A percentile compares a stretch with the other conserved stretches of the same genome.
phyloP scores from a whole-genome alignment of 805 yeast species.

The Scheffersomyces stipitis region DNA sequence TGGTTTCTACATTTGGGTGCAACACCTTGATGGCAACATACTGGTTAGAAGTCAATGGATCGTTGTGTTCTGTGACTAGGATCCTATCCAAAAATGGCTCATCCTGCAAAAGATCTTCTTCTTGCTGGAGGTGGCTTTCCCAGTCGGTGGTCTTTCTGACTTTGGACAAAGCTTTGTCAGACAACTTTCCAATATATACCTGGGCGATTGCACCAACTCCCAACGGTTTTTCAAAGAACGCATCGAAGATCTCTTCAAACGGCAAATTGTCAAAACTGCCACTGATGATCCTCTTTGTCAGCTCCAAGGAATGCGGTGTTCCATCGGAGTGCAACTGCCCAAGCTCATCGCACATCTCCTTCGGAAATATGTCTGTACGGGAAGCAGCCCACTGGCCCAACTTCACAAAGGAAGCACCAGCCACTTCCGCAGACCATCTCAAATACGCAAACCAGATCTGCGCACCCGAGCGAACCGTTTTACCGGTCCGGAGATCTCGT shows the following conservation, averaged over 20 bases:
- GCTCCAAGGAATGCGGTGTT: slow-evolving; percentile 62
- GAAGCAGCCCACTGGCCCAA: slow-evolving; percentile 99
- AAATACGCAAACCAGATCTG: slow-evolving; percentile 68
- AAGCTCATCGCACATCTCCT: slow-evolving; percentile 72
- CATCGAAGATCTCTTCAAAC: slow-evolving; percentile 78
- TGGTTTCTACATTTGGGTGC: slow-evolving; percentile 79
- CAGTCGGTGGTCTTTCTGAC: slow-evolving; percentile 28
- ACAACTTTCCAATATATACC: slow-evolving; percentile 75
- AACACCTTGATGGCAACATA: slow-evolving; percentile 88
- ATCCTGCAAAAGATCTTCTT: slow-evolving; percentile 10
- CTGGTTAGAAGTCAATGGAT: slow-evolving; percentile 40
- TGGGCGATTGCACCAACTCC: slow-evolving; percentile 99
- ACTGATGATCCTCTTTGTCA: slow-evolving; percentile 59
- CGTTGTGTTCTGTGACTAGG: slow-evolving; percentile 33
- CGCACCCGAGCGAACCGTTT: slow-evolving; percentile 55
- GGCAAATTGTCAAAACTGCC: slow-evolving; percentile 54
- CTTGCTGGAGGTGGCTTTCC: slow-evolving; percentile 11
- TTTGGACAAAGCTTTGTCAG: slow-evolving; percentile 41
- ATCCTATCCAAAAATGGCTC: slow-evolving; percentile 30
- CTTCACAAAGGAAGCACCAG: slow-evolving; percentile 90
- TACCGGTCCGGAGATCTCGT: slow-evolving; percentile 27
- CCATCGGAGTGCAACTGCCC: slow-evolving; percentile 81
- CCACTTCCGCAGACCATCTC: slow-evolving; percentile 68
- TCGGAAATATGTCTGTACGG: slow-evolving; percentile 88
- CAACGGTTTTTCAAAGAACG: slow-evolving; percentile 69